Conservation (phyloP, 2,329 filamentous ascomycete genomes). For the Trichoderma koningii region DNA sequence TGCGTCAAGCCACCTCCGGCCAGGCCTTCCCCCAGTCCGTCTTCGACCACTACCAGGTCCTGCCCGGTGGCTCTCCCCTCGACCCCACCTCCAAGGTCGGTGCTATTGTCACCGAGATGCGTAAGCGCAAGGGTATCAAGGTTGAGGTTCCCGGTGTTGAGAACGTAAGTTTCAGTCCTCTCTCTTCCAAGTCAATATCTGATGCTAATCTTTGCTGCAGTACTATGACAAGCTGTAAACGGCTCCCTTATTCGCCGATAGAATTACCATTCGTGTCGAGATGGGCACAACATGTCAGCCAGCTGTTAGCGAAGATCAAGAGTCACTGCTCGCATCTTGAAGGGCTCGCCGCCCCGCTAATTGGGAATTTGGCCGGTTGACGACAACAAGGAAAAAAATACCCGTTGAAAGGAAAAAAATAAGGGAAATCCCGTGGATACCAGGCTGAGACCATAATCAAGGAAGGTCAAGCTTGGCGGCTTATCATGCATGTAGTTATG, state of each 20-base stretch:
- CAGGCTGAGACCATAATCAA: conserved; percentile 44
- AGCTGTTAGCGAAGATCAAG: conserved; percentile 41
- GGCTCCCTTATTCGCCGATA: conserved; percentile 48
- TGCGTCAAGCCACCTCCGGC: conserved; percentile 88
- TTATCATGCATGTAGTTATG: conserved; percentile 49
- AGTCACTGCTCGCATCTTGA: conserved; percentile 36
- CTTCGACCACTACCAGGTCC: conserved; percentile 98
- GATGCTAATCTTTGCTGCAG: conserved; percentile 47
- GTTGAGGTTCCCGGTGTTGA: conserved; percentile 86
- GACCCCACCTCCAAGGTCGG: conserved; percentile 82
- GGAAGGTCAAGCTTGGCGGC: conserved; percentile 42
- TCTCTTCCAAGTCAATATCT: neutral
- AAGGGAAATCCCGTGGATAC: conserved; percentile 37
- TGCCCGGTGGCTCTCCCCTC: conserved; percentile 90
- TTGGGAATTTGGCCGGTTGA: conserved; percentile 32
- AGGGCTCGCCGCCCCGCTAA: conserved; percentile 29
- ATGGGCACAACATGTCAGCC: conserved; percentile 47
- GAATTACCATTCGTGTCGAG: conserved; percentile 49
- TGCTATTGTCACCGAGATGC: conserved; percentile 81
- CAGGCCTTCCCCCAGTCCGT: conserved; percentile 99
- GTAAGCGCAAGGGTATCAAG: conserved; percentile 99
- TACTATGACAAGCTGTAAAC: conserved; percentile 99
- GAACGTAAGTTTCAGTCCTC: conserved; percentile 72
- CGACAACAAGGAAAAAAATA: conserved; percentile 28
- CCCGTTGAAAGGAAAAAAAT: conserved; percentile 37